Percentiles rank a stretch among this genome's conserved stretches.
phyloP scores from a whole-genome alignment of 2,329 filamentous ascomycete genomes.

The Calonectria fujianensis region DNA sequence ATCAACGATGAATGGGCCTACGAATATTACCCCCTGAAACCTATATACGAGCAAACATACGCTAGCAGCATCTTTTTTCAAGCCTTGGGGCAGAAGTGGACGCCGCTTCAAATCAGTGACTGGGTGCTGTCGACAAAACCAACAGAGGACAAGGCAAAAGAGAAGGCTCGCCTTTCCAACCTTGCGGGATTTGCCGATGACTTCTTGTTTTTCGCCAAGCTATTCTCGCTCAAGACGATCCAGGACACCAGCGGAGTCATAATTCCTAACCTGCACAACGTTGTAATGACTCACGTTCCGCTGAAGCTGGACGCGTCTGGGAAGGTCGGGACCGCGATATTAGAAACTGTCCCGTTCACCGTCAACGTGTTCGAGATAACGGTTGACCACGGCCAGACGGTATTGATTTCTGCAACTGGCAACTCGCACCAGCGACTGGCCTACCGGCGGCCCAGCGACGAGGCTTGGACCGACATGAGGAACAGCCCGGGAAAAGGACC shows the following conservation, averaged over 20 bases:
- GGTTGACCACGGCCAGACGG: conserved; percentile 22
- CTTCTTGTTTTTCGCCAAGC: conserved; percentile 35
- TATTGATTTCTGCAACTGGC: conserved; percentile 29
- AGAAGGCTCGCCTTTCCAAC: conserved; percentile 38
- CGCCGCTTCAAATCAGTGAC: not conserved
- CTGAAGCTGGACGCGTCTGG: conserved; percentile 28
- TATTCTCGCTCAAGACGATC: conserved; percentile 36
- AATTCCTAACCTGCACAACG: conserved; percentile 1
- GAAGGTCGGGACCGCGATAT: conserved; percentile 38
- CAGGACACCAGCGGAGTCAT: conserved; percentile 35
- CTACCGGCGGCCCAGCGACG: conserved; percentile 33
- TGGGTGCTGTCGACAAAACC: conserved; percentile 37
- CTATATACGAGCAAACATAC: conserved; percentile 42
- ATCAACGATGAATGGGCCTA: conserved; percentile 41
- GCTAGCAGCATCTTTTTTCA: conserved; percentile 42
- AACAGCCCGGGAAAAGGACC: not conserved
- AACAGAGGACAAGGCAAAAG: not conserved
- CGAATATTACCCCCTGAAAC: conserved; percentile 35
- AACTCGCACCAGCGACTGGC: conserved; percentile 32
- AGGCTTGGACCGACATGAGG: conserved; percentile 37
- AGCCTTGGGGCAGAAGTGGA: conserved; percentile 8
- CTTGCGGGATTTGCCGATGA: conserved; percentile 18
- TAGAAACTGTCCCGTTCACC: conserved; percentile 35
- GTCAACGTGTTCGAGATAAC: conserved; percentile 40
- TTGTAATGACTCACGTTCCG: not conserved